Base-by-base conservation (phyloP, 1,284 basidiomycete species). In the Pseudozyma tsukubaensis region DNA sequence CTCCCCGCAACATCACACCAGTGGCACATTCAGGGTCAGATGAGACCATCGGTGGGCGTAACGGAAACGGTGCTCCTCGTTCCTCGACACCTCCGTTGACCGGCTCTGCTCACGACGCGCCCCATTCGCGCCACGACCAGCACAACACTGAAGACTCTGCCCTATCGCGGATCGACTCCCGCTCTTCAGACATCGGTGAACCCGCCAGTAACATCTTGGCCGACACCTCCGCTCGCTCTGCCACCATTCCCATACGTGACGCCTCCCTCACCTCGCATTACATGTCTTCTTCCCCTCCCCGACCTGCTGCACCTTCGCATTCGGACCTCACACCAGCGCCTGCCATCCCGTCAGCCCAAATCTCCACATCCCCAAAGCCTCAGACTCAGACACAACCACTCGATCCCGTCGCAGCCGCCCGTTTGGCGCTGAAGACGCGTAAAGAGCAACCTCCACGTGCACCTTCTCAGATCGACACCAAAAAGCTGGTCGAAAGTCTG, bases 401-500 rank as follows among this genome's bases (percentile, higher is more conserved):
- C 5, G 71, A 73, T 13, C 54, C 64, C 2, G 71, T 68, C 24
- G 65, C 65, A 8, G 71, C 65, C 10, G 71, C 65, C 5, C 48
- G 71, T 4, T 57, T 58, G 4, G 71, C 71, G 18, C 50, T 73
- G 5, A 61, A 63, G 18, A 54, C 71, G n/a, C 57, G 65, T 10
- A 47, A 50, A 10, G 57, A 63, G 19, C 18, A 34, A 5, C 49
- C 55, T 0, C 35, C 50, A 4, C 52, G 68, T 3, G 44, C 60
- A 13, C 40, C 50, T 11, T 35, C 59, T 1, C 52, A 61, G 54
- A 74, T 74, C 39, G 72, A 74, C 14, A 56, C 72, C 16, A 74
- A 69, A 55, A 69, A 65, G 56, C 52, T 74, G 10, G 72, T 74
- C 59, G 72, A 74, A 24, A 58, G 53, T 7, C 50, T 75, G 12